Evolutionary conservation across 2,329 filamentous ascomycete genomes (phyloP), one percentile per base, ranked within the genome.

Genomic region (Pseudogymnoascus verrucosus): DNA sequence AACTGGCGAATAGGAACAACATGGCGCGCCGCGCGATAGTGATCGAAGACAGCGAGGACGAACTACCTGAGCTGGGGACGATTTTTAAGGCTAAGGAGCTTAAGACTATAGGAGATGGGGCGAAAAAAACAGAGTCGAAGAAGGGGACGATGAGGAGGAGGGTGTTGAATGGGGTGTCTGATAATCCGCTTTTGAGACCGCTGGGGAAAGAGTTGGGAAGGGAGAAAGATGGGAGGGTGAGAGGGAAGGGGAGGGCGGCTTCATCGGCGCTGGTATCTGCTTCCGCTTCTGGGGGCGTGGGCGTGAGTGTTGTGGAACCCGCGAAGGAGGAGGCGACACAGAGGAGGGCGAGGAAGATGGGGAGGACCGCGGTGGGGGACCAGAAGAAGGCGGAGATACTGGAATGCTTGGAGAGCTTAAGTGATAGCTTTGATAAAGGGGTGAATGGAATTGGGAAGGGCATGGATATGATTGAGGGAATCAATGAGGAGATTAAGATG

Each of bases 101-200:
- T 31, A 19, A 12, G n/a, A 36, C 7, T 10, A 6, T 28, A 23
- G 3, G 4, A n/a, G n/a, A 5, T 26, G 21, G 42, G 36, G 5
- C 26, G 7, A 40, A 3, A 11, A n/a, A n/a, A n/a, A n/a, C n/a
- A n/a, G n/a, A n/a, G n/a, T n/a, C n/a, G n/a, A n/a, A n/a, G n/a
- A n/a, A n/a, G n/a, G n/a, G n/a, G n/a, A n/a, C n/a, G n/a, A n/a
- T n/a, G n/a, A 70, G 63, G 62, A 71, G 68, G 60, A 63, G 70
- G 36, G 62, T 71, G 7, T 28, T 71, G 36, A 68, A 69, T 51
- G 64, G 64, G 51, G 64, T 59, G 11, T 31, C 36, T 59, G 68
- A 70, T 62, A 71, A 71, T 63, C 67, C 70, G 3, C 59, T 71
- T 1, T 57, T 71, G 26, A 62, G 68, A n/a, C 69, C 68, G 7